Base-by-base conservation (phyloP, 192 early-diverging fungal genomes). In the Podochytrium sp. region DNA sequence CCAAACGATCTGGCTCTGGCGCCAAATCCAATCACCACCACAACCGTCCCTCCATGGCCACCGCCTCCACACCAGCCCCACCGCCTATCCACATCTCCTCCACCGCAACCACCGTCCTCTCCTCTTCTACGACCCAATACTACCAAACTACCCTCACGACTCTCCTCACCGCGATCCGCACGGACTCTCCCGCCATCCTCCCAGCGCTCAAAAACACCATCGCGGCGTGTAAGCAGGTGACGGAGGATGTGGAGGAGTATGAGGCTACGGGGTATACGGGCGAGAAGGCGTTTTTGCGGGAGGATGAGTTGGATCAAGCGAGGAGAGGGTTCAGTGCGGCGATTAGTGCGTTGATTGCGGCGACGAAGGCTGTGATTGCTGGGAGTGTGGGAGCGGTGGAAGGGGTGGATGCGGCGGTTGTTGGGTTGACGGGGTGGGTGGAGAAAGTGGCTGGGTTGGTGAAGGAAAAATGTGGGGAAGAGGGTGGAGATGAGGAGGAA, bases 191-290 rank as follows among this genome's bases (percentile, higher is more conserved):
- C 25, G 20, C 69, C 2, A 57, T 71, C 37, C 52, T 71, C 6
- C 69, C 53, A 4, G 37, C 69, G 12, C 53, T 71, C 32, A 71
- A 71, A 43, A 10, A 7, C 5, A 39, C 47, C 2, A 51, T 71
- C 16, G 20, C 37, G 1, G 69, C 69, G 38, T 51, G 51, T 25
- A 71, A 71, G 47, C 69, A 60, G 25, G 69, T 38, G 25, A 71
- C 56, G 16, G 69, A 71, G 34, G 18, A 27, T n/a, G 42, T 71
- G 18, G 69, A 71, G 43, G 69, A 71, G 1, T 71, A 27, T 25
- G 69, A 71, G 43, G 33, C 57, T 0, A 40, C 41, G 18, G 56
- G 38, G n/a, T 57, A 47, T 39, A 18, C 14, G 1, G 23, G 29
- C 20, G 7, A 18, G n/a, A 27, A 12, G 2, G 10, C 16, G 7